These are phyloP conservation scores for Verruconis gallopava DNA, from an alignment of 2,329 filamentous ascomycete species.

Conservation along the genomic window DNA sequence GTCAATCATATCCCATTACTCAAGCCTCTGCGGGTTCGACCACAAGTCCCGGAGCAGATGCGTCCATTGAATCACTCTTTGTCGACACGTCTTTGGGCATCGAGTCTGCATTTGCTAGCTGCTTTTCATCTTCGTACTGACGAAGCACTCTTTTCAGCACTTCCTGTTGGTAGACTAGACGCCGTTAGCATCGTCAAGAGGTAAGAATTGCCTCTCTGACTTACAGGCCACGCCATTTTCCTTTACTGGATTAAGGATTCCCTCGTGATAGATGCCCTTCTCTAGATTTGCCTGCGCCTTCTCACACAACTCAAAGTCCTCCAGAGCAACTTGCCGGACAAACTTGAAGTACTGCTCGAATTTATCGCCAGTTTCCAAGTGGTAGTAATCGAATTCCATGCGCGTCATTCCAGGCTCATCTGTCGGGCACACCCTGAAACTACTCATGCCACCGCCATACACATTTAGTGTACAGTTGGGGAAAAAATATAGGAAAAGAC, in stretches of 20 bases:
- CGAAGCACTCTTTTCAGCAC: slow-evolving; percentile 33
- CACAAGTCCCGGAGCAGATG: not conserved
- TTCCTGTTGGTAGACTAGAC: slow-evolving; percentile 32
- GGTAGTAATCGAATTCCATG: slow-evolving; percentile 45
- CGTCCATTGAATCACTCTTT: not conserved
- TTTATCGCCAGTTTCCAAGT: slow-evolving; percentile 35
- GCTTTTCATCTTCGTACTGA: slow-evolving; percentile 28
- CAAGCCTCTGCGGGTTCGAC: not conserved
- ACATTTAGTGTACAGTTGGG: slow-evolving; percentile 44
- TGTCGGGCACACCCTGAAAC: slow-evolving; percentile 42
- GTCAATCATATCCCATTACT: not conserved
- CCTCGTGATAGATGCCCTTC: slow-evolving; percentile 41
- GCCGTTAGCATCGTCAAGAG: slow-evolving; percentile 13
- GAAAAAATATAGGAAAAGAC: slow-evolving; percentile 45
- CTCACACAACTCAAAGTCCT: slow-evolving; percentile 46
- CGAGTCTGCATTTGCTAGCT: not conserved
- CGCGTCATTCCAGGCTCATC: slow-evolving; percentile 35
- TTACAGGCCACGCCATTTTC: slow-evolving; percentile 42
- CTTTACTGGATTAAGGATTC: slow-evolving; percentile 42
- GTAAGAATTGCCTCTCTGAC: no score
- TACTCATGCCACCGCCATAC: slow-evolving; percentile 45
- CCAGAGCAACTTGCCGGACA: slow-evolving; percentile 41
- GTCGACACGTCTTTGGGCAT: not conserved
- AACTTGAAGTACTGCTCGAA: slow-evolving; percentile 46
- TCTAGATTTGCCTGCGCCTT: slow-evolving; percentile 42